Conservation (phyloP, 306 rosid genomes). For the Trifolium subterraneum region DNA sequence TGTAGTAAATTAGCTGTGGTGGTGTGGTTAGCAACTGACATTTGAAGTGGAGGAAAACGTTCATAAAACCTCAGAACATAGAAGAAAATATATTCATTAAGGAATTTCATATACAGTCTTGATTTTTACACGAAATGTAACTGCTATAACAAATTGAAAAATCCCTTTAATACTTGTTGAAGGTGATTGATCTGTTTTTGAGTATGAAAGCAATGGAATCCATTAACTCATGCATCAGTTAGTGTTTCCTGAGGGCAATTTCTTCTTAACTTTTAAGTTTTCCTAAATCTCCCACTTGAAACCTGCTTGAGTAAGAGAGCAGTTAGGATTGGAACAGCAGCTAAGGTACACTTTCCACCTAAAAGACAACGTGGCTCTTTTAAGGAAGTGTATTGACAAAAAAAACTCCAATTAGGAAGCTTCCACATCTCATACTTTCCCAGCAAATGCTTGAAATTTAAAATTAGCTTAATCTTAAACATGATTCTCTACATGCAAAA, state of each 20-base stretch:
- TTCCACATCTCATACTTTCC: conserved; percentile 22
- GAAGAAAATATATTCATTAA: conserved; percentile 25
- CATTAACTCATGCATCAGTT: conserved; percentile 55
- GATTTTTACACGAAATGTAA: conserved; percentile 37
- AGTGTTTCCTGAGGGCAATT: conserved; percentile 46
- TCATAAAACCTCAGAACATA: background rate
- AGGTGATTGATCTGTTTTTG: conserved; percentile 3
- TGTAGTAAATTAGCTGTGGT: background rate
- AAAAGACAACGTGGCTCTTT: background rate
- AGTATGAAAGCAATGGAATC: conserved; percentile 25
- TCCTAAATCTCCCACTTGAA: conserved; percentile 57
- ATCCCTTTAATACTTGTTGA: conserved; percentile 19
- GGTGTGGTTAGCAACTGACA: background rate
- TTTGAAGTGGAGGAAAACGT: background rate
- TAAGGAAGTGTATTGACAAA: background rate
- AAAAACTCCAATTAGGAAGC: background rate
- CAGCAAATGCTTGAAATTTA: conserved; percentile 18
- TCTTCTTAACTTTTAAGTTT: too few relatives aligned
- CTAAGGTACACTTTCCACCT: background rate
- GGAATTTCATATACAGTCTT: conserved; percentile 44
- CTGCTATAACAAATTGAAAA: conserved; percentile 34
- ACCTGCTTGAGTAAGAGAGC: background rate
- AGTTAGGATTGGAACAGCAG: background rate
- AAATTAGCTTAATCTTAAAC: conserved; percentile 24
- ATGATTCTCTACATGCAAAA: background rate